These are phyloP conservation scores for Persicaria tinctoria DNA, from an alignment of 148 eudicot genomes.

Conservation along the genomic window DNA sequence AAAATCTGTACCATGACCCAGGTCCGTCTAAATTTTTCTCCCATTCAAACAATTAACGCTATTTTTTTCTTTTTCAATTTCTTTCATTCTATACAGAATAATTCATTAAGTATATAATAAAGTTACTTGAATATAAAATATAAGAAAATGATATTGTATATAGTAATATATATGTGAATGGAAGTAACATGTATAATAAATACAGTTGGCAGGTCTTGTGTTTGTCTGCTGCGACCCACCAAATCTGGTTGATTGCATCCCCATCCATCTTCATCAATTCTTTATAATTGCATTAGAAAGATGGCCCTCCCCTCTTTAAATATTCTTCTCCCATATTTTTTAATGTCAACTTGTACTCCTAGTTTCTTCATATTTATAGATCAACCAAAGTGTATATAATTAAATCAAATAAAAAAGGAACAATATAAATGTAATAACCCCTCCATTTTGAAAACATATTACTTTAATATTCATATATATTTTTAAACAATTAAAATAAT, in stretches of 20 bases:
- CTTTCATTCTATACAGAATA: no score
- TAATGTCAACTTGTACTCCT: background rate
- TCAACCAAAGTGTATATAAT: background rate
- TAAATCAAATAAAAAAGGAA: background rate
- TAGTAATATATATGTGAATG: no score
- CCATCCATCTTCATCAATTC: background rate
- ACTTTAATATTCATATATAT: no score
- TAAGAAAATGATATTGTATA: no score
- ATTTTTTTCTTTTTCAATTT: no score
- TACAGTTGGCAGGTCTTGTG: slow-evolving; percentile 1
- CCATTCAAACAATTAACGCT: no score
- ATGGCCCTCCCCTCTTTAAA: background rate
- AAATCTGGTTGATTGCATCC: slow-evolving; percentile 11
- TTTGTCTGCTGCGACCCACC: slow-evolving; percentile 6
- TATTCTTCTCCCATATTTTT: background rate
- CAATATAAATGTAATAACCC: background rate
- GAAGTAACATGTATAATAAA: background rate
- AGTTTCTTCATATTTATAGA: background rate
- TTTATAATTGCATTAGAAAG: background rate
- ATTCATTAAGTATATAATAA: no score
- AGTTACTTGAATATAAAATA: no score
- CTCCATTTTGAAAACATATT: no score
- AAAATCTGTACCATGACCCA: no score
- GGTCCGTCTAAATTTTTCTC: no score
- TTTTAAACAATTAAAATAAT: no score